Percentiles rank a stretch among this genome's conserved stretches.
Evolutionary conservation across 1,284 basidiomycete genomes (phyloP).

Genomic region (Ustilago vetiveriae): DNA sequence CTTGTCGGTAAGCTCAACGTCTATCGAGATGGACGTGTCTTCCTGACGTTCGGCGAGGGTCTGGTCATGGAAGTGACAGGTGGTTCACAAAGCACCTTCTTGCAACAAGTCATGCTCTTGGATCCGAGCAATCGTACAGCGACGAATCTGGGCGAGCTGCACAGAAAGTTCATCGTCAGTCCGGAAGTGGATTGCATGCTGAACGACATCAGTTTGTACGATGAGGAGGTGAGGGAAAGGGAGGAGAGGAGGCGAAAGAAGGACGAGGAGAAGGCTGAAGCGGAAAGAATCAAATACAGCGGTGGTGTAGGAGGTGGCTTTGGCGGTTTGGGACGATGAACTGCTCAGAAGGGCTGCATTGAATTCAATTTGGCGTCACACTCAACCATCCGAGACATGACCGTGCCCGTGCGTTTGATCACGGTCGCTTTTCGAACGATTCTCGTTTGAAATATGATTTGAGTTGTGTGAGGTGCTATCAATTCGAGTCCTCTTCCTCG

Average conservation of each 20-base stretch:
- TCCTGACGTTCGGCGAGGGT: constrained; percentile 57
- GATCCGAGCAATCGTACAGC: constrained; percentile 74
- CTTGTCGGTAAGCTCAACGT: constrained; percentile 60
- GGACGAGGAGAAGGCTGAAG: constrained; percentile 27
- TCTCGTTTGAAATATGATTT: no score
- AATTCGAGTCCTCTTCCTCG: constrained; percentile 24
- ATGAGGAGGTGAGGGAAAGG: constrained; percentile 18
- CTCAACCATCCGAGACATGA: no score
- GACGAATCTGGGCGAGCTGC: constrained; percentile 82
- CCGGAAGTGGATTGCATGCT: constrained; percentile 84
- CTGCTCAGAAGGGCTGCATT: neutral
- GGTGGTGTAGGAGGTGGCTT: constrained; percentile 12
- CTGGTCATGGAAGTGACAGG: constrained; percentile 72
- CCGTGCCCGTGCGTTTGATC: no score
- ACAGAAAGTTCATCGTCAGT: constrained; percentile 84
- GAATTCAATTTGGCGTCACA: no score
- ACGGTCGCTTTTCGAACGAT: no score
- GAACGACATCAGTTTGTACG: constrained; percentile 68
- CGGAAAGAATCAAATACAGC: constrained; percentile 21
- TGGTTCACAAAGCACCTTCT: constrained; percentile 85
- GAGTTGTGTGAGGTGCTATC: no score
- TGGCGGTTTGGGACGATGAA: constrained; percentile 5
- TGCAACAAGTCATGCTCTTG: constrained; percentile 84
- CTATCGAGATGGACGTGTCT: constrained; percentile 59
- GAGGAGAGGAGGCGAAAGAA: constrained; percentile 8